phyloP scores from a whole-genome alignment of 2,329 filamentous ascomycete genomes.

The Fusarium veterinarium region DNA sequence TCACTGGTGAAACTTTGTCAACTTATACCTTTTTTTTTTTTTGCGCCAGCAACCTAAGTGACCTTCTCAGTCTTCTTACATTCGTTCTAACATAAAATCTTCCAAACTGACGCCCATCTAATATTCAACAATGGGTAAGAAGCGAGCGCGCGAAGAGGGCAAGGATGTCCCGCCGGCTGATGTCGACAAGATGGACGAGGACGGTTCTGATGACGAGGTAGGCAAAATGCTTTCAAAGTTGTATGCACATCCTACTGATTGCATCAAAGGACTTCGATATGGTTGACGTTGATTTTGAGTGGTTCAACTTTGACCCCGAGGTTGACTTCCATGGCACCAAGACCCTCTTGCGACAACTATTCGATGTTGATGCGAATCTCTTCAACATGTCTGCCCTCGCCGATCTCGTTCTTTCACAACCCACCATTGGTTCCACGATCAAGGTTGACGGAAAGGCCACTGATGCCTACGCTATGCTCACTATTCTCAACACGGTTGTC shows the following conservation, averaged over 20 bases:
- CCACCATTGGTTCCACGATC: slow-evolving; percentile 90
- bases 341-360: slow-evolving; percentile 86
- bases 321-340: slow-evolving; percentile 97
- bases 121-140: slow-evolving; percentile 59
- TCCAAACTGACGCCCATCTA: not conserved
- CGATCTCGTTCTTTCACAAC: slow-evolving; percentile 88
- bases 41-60: not conserved
- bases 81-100: not conserved
- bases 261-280: slow-evolving; percentile 82
- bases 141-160: slow-evolving; percentile 61
- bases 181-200: slow-evolving; percentile 62
- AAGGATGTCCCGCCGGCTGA: slow-evolving; percentile 54
- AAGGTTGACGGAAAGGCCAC: slow-evolving; percentile 96
- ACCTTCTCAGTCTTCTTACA: not conserved
- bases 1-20: slow-evolving; percentile 16
- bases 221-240: slow-evolving; percentile 30
- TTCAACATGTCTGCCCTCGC: slow-evolving; percentile 90
- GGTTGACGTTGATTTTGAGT: slow-evolving; percentile 97
- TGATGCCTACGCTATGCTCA: slow-evolving; percentile 93
- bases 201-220: slow-evolving; percentile 67
- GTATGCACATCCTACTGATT: slow-evolving; percentile 23
- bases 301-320: slow-evolving; percentile 92
- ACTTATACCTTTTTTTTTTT: not conserved
- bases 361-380: slow-evolving; percentile 86
- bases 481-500: slow-evolving; percentile 83